Conservation (phyloP, 1,284 basidiomycete species). For the Inonotus obliquus region DNA sequence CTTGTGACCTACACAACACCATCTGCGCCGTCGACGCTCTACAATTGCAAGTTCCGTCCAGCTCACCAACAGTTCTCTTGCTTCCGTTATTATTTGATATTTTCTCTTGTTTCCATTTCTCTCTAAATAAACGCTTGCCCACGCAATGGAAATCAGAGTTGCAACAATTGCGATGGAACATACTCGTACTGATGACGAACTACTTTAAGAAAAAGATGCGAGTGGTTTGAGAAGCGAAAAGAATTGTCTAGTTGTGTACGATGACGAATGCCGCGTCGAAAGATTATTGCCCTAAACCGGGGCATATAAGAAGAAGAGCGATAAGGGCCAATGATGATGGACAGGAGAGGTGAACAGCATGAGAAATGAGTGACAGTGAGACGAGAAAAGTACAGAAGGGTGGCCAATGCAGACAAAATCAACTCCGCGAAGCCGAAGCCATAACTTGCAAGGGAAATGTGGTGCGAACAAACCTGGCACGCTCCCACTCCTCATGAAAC, state of each 20-base stretch:
- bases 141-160: background rate
- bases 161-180: background rate
- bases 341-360: background rate
- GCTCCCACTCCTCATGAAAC: background rate
- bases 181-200: background rate
- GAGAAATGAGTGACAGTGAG: background rate
- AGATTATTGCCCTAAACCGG: background rate
- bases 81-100: background rate
- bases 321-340: background rate
- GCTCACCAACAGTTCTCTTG: background rate
- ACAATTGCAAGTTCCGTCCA: conserved; percentile 1
- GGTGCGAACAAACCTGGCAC: background rate
- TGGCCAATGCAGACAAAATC: no score
- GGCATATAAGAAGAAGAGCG: background rate
- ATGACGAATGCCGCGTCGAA: background rate
- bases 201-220: background rate
- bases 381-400: background rate
- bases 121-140: background rate
- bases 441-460: background rate
- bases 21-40: background rate
- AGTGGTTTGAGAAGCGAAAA: background rate
- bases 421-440: background rate
- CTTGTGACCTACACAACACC: background rate
- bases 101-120: background rate
- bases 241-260: background rate